Evolutionary conservation across 257 asterid genomes (phyloP).

Genomic region (Craterostigma plantagineum): DNA sequence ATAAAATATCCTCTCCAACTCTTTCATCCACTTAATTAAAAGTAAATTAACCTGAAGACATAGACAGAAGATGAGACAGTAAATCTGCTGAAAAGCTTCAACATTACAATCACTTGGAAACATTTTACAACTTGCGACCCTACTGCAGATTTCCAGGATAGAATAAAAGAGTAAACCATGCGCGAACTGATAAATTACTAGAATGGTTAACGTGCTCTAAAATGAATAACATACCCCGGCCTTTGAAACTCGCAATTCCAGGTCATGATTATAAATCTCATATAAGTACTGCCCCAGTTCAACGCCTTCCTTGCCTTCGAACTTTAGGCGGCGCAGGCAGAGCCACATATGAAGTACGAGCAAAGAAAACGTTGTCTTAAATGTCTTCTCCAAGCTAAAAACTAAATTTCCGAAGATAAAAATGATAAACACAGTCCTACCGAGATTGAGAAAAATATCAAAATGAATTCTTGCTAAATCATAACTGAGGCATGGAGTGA

Average conservation of each 20-base stretch:
- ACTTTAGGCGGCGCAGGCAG: constrained; percentile 69
- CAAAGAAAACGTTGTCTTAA: constrained; percentile 71
- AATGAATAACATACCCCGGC: constrained; percentile 71
- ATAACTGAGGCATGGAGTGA: background rate
- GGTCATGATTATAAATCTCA: constrained; percentile 79
- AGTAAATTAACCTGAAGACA: constrained; percentile 67
- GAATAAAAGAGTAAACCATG: too few relatives aligned
- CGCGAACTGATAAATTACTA: too few relatives aligned
- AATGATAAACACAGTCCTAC: background rate
- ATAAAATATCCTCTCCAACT: constrained; percentile 82
- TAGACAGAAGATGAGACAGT: constrained; percentile 7
- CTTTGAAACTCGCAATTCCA: constrained; percentile 82
- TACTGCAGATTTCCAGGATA: too few relatives aligned
- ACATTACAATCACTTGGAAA: background rate
- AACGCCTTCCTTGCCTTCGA: constrained; percentile 81
- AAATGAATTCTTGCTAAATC: too few relatives aligned
- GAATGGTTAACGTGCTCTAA: constrained; percentile 1
- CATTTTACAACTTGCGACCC: too few relatives aligned
- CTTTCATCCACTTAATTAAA: constrained; percentile 82
- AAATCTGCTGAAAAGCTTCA: constrained; percentile 6
- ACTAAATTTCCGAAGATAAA: constrained; percentile 28
- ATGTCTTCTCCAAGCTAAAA: constrained; percentile 89
- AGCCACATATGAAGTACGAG: constrained; percentile 95
- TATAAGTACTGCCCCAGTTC: constrained; percentile 84
- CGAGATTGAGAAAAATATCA: constrained; percentile 7